Evolutionary conservation across 2,329 filamentous ascomycete species (phyloP).

Genomic region (Daldinia sp.): DNA sequence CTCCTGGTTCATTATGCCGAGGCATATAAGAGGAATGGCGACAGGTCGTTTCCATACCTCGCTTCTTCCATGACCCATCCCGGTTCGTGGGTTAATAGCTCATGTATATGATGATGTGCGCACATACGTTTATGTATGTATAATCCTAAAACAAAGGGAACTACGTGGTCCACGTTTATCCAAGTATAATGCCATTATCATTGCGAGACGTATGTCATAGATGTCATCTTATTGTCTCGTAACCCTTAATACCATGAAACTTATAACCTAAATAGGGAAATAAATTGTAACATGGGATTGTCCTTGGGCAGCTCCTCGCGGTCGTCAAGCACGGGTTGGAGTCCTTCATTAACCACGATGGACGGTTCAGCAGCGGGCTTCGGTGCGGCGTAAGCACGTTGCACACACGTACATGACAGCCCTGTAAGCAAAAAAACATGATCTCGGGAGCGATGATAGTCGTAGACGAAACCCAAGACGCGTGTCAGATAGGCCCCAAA

Average conservation of each 20-base stretch:
- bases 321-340: background rate
- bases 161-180: constrained; percentile 20
- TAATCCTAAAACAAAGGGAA: constrained; percentile 3
- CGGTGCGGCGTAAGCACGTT: constrained; percentile 31
- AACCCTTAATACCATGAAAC: constrained; percentile 16
- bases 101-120: constrained; percentile 24
- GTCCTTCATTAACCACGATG: background rate
- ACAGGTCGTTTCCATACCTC: constrained; percentile 5
- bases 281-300: constrained; percentile 6
- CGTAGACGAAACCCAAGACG: constrained; percentile 25
- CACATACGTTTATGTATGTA: constrained; percentile 2
- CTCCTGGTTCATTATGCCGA: constrained; percentile 24
- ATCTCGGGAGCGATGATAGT: background rate
- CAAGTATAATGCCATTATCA: constrained; percentile 6
- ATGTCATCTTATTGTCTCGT: constrained; percentile 9
- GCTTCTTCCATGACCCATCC: constrained; percentile 22
- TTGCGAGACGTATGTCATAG: constrained; percentile 4
- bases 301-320: background rate
- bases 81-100: constrained; percentile 36
- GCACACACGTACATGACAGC: constrained; percentile 16
- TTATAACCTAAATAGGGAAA: constrained; percentile 23
- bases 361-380: constrained; percentile 1
- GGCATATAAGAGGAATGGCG: background rate
- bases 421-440: background rate
- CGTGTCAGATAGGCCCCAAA: constrained; percentile 27